These are phyloP conservation scores for Dothidotthia symphoricarpi DNA, from an alignment of 2,329 filamentous ascomycete genomes.

Conservation along the genomic window DNA sequence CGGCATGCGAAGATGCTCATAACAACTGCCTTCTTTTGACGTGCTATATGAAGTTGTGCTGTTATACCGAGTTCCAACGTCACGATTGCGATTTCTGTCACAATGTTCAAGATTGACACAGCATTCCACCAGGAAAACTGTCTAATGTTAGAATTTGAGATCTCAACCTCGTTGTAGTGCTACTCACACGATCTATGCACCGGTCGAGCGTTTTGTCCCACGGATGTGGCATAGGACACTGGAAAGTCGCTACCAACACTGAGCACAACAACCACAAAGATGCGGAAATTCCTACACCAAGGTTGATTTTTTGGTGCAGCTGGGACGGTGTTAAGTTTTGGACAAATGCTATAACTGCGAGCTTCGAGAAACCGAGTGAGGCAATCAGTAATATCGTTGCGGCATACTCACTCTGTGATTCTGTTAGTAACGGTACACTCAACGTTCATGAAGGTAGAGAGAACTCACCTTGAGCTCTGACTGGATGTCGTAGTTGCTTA, in stretches of 20 bases:
- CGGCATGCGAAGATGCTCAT: constrained; percentile 23
- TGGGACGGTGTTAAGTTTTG: constrained; percentile 20
- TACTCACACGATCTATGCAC: constrained; percentile 19
- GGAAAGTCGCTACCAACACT: constrained; percentile 14
- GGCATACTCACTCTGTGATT: constrained; percentile 24
- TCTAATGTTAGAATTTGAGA: constrained; percentile 1
- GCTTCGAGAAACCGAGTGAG: constrained; percentile 28
- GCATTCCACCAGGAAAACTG: constrained; percentile 22
- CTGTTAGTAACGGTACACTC: constrained; percentile 1
- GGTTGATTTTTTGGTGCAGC: constrained; percentile 15
- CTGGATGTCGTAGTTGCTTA: constrained; percentile 11
- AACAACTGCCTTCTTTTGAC: constrained; percentile 15
- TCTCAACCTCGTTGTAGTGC: neutral
- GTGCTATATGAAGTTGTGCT: constrained; percentile 13
- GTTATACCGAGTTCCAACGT: constrained; percentile 19
- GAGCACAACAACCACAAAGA: constrained; percentile 15
- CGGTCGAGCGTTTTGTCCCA: constrained; percentile 15
- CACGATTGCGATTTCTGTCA: constrained; percentile 23
- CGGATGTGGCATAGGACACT: constrained; percentile 16
- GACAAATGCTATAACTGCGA: constrained; percentile 27
- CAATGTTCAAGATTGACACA: constrained; percentile 15
- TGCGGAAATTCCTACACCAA: constrained; percentile 8
- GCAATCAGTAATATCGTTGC: constrained; percentile 24
- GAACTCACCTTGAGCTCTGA: constrained; percentile 12
- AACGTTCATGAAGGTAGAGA: neutral